These are phyloP conservation scores for Russula foetens DNA, from an alignment of 768 basidiomycete species.

Conservation along the genomic window DNA sequence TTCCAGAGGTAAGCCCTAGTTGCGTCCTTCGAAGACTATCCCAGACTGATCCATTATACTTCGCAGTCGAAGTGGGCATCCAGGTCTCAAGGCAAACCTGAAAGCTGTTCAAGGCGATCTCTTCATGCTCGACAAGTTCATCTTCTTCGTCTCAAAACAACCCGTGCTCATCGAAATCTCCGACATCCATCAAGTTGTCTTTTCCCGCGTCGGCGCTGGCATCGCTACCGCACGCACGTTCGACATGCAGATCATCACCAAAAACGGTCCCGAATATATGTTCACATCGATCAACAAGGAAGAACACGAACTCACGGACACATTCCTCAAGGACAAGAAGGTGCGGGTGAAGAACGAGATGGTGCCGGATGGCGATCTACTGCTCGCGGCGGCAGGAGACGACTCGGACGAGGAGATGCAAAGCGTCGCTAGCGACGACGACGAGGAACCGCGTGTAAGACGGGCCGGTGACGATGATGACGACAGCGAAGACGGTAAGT, in stretches of 20 bases:
- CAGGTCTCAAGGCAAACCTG: slow-evolving; percentile 95
- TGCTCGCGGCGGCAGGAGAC: slow-evolving; percentile 59
- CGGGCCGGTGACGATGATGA: slow-evolving; percentile 53
- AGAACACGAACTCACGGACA: slow-evolving; percentile 80
- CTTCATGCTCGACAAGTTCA: slow-evolving; percentile 95
- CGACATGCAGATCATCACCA: slow-evolving; percentile 84
- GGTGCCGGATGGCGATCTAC: slow-evolving; percentile 76
- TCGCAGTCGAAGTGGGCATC: slow-evolving; percentile 74
- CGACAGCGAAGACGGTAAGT: slow-evolving; percentile 66
- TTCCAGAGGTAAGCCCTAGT: slow-evolving; percentile 62
- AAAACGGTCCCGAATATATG: slow-evolving; percentile 74
- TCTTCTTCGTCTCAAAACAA: slow-evolving; percentile 96
- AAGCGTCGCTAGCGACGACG: slow-evolving; percentile 66
- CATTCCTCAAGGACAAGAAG: slow-evolving; percentile 85
- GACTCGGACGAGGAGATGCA: slow-evolving; percentile 79
- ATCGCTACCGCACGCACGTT: slow-evolving; percentile 88
- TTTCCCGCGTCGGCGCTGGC: slow-evolving; percentile 87
- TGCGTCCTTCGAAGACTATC: background rate
- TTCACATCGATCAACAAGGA: slow-evolving; percentile 96
- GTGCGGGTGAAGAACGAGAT: slow-evolving; percentile 94
- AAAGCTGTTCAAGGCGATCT: slow-evolving; percentile 96
- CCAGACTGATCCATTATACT: slow-evolving; percentile 3
- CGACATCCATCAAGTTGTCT: slow-evolving; percentile 84
- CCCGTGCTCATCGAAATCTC: slow-evolving; percentile 85
- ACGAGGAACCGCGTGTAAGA: slow-evolving; percentile 45